Conservation (phyloP, 345 rosid species). For the Rhodamnia argentea region DNA sequence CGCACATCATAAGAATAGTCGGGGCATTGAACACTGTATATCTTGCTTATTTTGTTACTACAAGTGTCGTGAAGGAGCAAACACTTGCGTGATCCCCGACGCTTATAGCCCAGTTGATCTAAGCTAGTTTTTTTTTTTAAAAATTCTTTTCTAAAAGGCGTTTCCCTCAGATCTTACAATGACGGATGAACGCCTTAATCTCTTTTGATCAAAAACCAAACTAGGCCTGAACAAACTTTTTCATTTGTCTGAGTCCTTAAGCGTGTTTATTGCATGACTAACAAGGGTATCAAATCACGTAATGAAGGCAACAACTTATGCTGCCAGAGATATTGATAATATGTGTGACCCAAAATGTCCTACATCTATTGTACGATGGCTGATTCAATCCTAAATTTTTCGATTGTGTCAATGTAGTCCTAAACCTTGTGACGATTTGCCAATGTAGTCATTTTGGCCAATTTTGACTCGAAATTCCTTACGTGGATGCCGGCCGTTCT, state of each 20-base stretch:
- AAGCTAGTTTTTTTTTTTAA: background rate
- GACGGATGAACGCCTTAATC: background rate
- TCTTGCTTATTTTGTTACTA: background rate
- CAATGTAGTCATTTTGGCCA: too few relatives aligned
- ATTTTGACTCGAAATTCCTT: too few relatives aligned
- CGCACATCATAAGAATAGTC: background rate
- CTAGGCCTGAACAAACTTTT: background rate
- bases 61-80: background rate
- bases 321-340: background rate
- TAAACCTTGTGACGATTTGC: too few relatives aligned
- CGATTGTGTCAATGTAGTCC: too few relatives aligned
- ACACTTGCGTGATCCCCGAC: background rate
- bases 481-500: rapidly evolving
- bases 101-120: background rate
- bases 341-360: background rate
- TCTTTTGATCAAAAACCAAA: background rate
- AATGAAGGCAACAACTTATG: background rate
- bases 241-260: background rate
- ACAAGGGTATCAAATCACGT: background rate
- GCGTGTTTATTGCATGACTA: background rate
- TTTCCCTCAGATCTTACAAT: background rate
- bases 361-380: too few relatives aligned
- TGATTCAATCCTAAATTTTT: too few relatives aligned
- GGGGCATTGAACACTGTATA: background rate
- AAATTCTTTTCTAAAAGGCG: background rate